Conservation (phyloP, 345 rosid genomes). For the Murraya paniculata region DNA sequence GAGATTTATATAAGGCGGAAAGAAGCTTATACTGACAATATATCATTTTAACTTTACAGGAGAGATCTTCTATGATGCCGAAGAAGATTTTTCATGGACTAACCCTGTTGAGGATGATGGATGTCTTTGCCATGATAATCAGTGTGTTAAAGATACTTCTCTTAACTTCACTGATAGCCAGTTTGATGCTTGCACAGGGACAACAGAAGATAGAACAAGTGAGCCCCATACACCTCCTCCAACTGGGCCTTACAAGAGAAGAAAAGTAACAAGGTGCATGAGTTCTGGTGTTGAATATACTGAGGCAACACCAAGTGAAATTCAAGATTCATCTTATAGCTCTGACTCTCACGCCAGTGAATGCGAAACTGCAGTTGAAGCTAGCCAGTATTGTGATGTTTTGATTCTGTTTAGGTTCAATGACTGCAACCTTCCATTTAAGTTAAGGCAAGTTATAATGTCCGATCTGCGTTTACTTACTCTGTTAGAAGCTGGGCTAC, state of each 20-base stretch:
- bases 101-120: slow-evolving; percentile 35
- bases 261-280: slow-evolving; percentile 50
- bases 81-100: slow-evolving; percentile 48
- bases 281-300: slow-evolving; percentile 52
- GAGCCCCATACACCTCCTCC: slow-evolving; percentile 73
- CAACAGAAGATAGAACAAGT: slow-evolving; percentile 23
- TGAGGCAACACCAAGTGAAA: slow-evolving; percentile 54
- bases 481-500: slow-evolving; percentile 92
- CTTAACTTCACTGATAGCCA: slow-evolving; percentile 34
- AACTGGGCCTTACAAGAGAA: slow-evolving; percentile 72
- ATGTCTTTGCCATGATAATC: slow-evolving; percentile 21
- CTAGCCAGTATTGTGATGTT: slow-evolving; percentile 64
- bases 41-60: slow-evolving; percentile 43
- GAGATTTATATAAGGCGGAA: neutral
- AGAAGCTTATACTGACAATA: neutral
- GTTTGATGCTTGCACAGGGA: slow-evolving; percentile 33
- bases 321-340: slow-evolving; percentile 24
- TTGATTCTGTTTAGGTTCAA: slow-evolving; percentile 72
- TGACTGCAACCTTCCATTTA: slow-evolving; percentile 81
- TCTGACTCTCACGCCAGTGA: slow-evolving; percentile 32
- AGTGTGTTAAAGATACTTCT: slow-evolving; percentile 34
- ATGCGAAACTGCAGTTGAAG: slow-evolving; percentile 41
- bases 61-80: slow-evolving; percentile 78
- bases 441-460: slow-evolving; percentile 66
- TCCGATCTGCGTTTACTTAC: slow-evolving; percentile 79